Conservation (phyloP, 768 basidiomycete genomes). For the Tricholoma bakamatsutake region DNA sequence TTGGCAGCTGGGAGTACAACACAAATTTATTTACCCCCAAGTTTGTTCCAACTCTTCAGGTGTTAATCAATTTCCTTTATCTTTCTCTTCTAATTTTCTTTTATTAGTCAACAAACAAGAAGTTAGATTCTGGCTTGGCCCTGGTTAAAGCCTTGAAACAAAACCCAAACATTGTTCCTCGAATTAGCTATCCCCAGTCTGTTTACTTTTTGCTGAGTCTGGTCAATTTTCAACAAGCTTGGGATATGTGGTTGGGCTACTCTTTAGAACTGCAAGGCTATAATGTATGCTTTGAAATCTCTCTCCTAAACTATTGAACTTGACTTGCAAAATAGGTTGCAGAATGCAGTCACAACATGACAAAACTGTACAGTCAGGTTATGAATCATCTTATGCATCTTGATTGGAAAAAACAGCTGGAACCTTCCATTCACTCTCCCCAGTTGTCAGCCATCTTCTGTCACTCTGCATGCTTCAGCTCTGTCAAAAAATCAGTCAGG, state of each 20-base stretch:
- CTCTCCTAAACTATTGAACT: not conserved
- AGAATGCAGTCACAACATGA: not conserved
- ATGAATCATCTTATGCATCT: not conserved
- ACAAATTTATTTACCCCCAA: too few relatives aligned
- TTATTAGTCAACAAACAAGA: not conserved
- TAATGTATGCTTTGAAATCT: not conserved
- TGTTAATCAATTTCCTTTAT: not conserved
- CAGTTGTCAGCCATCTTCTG: not conserved
- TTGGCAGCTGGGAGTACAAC: too few relatives aligned
- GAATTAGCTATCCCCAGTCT: not conserved
- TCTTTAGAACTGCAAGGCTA: not conserved
- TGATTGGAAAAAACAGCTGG: not conserved
- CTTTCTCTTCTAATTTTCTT: not conserved
- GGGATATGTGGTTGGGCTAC: not conserved
- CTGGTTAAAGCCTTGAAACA: not conserved
- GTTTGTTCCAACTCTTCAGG: not conserved
- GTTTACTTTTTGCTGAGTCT: not conserved
- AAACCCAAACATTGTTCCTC: not conserved
- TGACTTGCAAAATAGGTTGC: not conserved
- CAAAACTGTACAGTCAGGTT: not conserved
- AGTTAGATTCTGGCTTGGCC: not conserved
- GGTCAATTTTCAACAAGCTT: not conserved
- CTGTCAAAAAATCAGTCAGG: too few relatives aligned
- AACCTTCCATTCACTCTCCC: not conserved
- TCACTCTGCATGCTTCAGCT: not conserved